phyloP scores from a whole-genome alignment of 2,329 filamentous ascomycete species.

The Botrytis galanthina region DNA sequence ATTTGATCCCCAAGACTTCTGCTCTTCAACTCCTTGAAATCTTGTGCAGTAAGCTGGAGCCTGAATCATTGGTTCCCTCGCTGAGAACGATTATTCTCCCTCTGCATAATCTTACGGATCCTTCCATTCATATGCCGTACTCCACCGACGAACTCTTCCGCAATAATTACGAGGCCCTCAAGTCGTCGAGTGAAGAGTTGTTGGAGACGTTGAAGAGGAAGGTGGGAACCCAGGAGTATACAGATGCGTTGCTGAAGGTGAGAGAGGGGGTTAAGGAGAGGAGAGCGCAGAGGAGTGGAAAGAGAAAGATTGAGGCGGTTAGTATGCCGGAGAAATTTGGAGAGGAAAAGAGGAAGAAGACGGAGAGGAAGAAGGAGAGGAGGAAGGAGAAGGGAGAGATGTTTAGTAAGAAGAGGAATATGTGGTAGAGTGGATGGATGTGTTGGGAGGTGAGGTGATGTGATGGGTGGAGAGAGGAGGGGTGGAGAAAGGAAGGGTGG shows the following conservation, averaged over 20 bases:
- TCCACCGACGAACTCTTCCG: conserved; percentile 70
- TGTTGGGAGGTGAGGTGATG: too few relatives aligned
- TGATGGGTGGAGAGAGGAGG: neutral
- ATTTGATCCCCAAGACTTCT: conserved; percentile 71
- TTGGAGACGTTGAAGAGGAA: conserved; percentile 83
- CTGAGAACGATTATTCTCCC: conserved; percentile 64
- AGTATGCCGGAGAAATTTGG: conserved; percentile 76
- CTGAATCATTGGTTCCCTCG: conserved; percentile 57
- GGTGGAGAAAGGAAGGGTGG: neutral
- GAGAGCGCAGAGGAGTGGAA: conserved; percentile 71
- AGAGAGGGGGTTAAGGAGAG: conserved; percentile 69
- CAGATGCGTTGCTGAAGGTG: conserved; percentile 69
- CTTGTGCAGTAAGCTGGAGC: conserved; percentile 61
- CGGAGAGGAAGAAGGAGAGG: conserved; percentile 79
- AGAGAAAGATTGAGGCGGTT: conserved; percentile 87
- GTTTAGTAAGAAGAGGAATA: conserved; percentile 49
- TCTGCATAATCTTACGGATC: conserved; percentile 81
- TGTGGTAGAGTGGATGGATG: conserved; percentile 24
- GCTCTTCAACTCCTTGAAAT: conserved; percentile 72
- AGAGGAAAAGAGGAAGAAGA: conserved; percentile 76
- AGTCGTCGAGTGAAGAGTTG: conserved; percentile 69
- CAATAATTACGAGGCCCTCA: conserved; percentile 66
- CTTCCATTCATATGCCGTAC: conserved; percentile 68
- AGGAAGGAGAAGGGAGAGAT: conserved; percentile 75
- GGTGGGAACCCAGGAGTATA: conserved; percentile 76